Percentiles rank a stretch among this genome's conserved stretches.
phyloP scores from a whole-genome alignment of 345 rosid species.

The Populus simonii region DNA sequence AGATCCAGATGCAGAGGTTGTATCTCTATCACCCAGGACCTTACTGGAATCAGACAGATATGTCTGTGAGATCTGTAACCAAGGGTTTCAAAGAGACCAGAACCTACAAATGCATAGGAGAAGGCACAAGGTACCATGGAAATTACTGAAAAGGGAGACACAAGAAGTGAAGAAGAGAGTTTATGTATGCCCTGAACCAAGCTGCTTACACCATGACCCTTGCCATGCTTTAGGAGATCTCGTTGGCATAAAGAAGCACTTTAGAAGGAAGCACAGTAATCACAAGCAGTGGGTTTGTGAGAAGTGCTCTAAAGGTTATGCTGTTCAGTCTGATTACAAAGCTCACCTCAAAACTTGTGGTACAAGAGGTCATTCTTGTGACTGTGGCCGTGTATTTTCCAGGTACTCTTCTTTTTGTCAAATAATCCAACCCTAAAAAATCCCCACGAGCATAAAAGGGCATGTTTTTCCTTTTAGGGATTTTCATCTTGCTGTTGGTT shows the following conservation, averaged over 20 bases:
- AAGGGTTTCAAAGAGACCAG: conserved; percentile 88
- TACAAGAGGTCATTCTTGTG: conserved; percentile 83
- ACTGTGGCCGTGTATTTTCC: conserved; percentile 91
- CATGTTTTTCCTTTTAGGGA: neutral
- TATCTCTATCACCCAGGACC: conserved; percentile 69
- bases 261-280: conserved; percentile 71
- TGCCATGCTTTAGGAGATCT: conserved; percentile 86
- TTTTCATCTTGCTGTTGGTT: neutral
- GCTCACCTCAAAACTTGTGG: conserved; percentile 92
- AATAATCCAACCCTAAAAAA: conserved; percentile 14
- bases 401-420: conserved; percentile 35
- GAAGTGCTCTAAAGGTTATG: conserved; percentile 74
- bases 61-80: conserved; percentile 87
- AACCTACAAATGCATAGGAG: conserved; percentile 87
- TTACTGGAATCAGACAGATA: conserved; percentile 74
- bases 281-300: conserved; percentile 83
- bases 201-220: conserved; percentile 80
- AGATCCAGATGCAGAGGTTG: conserved; percentile 95
- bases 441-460: neutral
- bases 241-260: conserved; percentile 80
- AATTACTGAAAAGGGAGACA: conserved; percentile 69
- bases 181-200: conserved; percentile 74
- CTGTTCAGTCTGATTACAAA: conserved; percentile 86
- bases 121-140: conserved; percentile 87
- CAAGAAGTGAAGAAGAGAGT: conserved; percentile 69